Conservation (phyloP, 805 yeast genomes). For the Candida golubevii region DNA sequence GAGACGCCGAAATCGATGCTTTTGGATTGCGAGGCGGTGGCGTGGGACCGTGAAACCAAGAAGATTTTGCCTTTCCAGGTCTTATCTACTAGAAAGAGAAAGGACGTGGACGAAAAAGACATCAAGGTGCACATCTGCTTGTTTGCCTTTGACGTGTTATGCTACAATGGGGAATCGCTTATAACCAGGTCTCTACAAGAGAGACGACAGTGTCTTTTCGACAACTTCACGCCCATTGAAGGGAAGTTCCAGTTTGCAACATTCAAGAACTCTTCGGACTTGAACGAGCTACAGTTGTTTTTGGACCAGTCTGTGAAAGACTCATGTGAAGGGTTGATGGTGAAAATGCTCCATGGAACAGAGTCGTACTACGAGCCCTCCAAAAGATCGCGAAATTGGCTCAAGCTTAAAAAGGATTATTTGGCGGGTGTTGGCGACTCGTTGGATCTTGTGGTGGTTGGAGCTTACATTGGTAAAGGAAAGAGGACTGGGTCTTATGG, state of each 20-base stretch:
- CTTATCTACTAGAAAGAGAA: conserved; percentile 87
- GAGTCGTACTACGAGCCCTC: conserved; percentile 92
- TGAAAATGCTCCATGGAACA: conserved; percentile 74
- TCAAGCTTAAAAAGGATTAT: conserved; percentile 91
- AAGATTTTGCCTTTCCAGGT: conserved; percentile 92
- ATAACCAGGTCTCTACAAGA: conserved; percentile 64
- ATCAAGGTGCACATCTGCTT: conserved; percentile 89
- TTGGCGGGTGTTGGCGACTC: conserved; percentile 95
- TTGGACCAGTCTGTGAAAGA: conserved; percentile 86
- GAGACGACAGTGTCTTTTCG: conserved; percentile 58
- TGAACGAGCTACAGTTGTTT: conserved; percentile 74
- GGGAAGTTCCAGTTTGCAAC: conserved; percentile 86
- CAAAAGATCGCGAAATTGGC: conserved; percentile 92
- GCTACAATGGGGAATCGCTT: conserved; percentile 66
- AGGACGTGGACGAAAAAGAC: conserved; percentile 82
- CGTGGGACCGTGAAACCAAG: conserved; percentile 79
- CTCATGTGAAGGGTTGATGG: conserved; percentile 95
- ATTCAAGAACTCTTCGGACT: conserved; percentile 60
- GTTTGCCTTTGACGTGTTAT: conserved; percentile 85
- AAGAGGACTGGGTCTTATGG: conserved; percentile 95
- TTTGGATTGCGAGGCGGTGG: conserved; percentile 95
- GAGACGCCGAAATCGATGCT: conserved; percentile 53
- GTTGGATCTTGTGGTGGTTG: conserved; percentile 85
- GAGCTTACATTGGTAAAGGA: conserved; percentile 91
- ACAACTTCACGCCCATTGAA: conserved; percentile 53